Evolutionary conservation across 2,329 filamentous ascomycete genomes (phyloP).

Genomic region (Phialophora tarda): DNA sequence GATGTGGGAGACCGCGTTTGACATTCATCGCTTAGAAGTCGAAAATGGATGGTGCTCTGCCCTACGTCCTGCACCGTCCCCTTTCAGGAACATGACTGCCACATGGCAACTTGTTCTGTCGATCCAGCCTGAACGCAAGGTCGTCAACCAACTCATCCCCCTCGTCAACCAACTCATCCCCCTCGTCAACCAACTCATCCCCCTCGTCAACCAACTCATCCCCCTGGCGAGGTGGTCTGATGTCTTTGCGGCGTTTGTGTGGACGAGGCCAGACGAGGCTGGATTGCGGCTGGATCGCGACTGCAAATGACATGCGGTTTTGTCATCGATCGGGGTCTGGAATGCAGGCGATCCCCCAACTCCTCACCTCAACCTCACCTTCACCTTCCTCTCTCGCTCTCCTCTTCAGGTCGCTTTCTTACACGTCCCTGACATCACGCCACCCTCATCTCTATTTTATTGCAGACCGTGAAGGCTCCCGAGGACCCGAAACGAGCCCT

Average conservation of each 20-base stretch:
- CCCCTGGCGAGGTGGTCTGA: not conserved
- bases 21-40: not conserved
- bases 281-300: conserved; percentile 1
- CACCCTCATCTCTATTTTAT: not conserved
- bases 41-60: not conserved
- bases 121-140: conserved; percentile 9
- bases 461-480: not conserved
- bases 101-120: conserved; percentile 9
- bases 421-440: not conserved
- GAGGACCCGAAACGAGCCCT: not conserved
- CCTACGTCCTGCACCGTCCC: not conserved
- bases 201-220: conserved; percentile 1
- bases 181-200: no score
- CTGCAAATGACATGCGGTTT: not conserved
- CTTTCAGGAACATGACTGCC: conserved; percentile 17
- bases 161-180: no score
- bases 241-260: not conserved
- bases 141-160: not conserved
- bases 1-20: not conserved
- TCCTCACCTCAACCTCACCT: not conserved
- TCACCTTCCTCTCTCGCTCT: not conserved
- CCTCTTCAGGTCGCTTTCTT: not conserved
- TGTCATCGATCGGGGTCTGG: not conserved
- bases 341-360: not conserved
- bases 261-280: conserved; percentile 3